These are phyloP conservation scores for Yamadazyma olivae DNA, from an alignment of 805 yeast genomes.

Conservation along the genomic window DNA sequence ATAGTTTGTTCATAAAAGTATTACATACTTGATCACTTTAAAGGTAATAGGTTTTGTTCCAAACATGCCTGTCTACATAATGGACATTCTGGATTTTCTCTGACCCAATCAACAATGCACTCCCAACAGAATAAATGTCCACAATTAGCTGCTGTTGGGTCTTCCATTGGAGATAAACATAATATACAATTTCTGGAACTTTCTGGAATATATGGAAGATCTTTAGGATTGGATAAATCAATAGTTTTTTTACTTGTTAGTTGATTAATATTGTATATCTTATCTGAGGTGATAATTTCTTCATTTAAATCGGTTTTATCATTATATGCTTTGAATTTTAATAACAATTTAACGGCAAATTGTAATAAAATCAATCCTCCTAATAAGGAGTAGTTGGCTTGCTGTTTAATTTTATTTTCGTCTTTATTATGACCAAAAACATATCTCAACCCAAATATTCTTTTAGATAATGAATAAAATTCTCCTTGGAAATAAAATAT, in stretches of 20 bases:
- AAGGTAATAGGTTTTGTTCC: conserved; percentile 60
- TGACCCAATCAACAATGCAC: conserved; percentile 86
- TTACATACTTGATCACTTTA: no score
- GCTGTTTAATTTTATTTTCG: conserved; percentile 32
- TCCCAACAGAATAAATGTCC: conserved; percentile 95
- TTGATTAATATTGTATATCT: conserved; percentile 6
- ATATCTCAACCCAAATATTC: conserved; percentile 78
- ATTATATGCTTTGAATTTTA: conserved; percentile 26
- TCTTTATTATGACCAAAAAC: conserved; percentile 64
- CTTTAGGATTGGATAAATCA: conserved; percentile 54
- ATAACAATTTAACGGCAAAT: conserved; percentile 41
- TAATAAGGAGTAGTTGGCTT: conserved; percentile 70
- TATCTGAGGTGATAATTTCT: conserved; percentile 10
- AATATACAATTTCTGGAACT: conserved; percentile 76
- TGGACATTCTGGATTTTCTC: conserved; percentile 88
- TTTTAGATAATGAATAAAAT: conserved; percentile 73
- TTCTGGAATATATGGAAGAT: conserved; percentile 67
- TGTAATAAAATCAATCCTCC: conserved; percentile 63
- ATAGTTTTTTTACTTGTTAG: conserved; percentile 5
- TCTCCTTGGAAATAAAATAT: conserved; percentile 79
- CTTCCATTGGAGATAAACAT: conserved; percentile 73
- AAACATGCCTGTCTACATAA: conserved; percentile 73
- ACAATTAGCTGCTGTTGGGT: conserved; percentile 85
- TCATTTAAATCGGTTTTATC: conserved; percentile 15
- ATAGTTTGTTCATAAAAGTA: no score